Percentiles rank a stretch among this genome's conserved stretches.
phyloP scores from a whole-genome alignment of 164 flowering plant genomes.

The Brasenia schreberi region DNA sequence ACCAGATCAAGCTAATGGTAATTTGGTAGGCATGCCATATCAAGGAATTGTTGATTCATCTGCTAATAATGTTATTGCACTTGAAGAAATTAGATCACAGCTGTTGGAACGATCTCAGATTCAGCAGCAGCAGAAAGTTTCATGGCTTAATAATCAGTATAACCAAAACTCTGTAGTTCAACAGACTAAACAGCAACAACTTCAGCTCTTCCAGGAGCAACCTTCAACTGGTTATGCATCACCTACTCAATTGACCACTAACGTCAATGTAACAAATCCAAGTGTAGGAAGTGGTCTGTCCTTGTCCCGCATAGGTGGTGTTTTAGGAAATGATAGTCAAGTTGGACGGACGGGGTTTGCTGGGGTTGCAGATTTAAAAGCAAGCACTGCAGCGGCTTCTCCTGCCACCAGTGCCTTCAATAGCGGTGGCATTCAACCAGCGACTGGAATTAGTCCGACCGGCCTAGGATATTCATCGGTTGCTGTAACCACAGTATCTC shows the following conservation, averaged over 20 bases:
- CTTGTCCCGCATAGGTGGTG: background rate
- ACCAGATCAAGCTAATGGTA: slow-evolving; percentile 9
- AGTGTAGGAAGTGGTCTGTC: slow-evolving; percentile 24
- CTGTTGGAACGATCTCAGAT: slow-evolving; percentile 14
- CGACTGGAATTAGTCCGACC: slow-evolving; percentile 41
- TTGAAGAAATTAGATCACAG: background rate
- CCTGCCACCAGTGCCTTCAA: slow-evolving; percentile 18
- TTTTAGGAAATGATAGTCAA: background rate
- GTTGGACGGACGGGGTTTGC: slow-evolving; percentile 13
- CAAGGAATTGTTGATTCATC: background rate
- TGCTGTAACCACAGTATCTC: slow-evolving; percentile 38
- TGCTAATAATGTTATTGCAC: background rate
- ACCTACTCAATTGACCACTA: slow-evolving; percentile 21
- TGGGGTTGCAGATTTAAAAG: slow-evolving; percentile 31
- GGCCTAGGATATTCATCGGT: slow-evolving; percentile 41
- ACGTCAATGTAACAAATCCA: slow-evolving; percentile 29
- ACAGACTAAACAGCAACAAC: slow-evolving; percentile 14
- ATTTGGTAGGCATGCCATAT: background rate
- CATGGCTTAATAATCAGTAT: slow-evolving; percentile 2
- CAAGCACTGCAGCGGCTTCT: slow-evolving; percentile 3
- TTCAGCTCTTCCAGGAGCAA: slow-evolving; percentile 28
- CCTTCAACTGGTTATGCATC: slow-evolving; percentile 25
- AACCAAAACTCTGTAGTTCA: background rate
- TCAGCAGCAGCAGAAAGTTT: slow-evolving; percentile 12
- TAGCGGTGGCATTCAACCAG: slow-evolving; percentile 20